Evolutionary conservation across 192 early-diverging fungal species (phyloP).

Genomic region (Podila horticola): DNA sequence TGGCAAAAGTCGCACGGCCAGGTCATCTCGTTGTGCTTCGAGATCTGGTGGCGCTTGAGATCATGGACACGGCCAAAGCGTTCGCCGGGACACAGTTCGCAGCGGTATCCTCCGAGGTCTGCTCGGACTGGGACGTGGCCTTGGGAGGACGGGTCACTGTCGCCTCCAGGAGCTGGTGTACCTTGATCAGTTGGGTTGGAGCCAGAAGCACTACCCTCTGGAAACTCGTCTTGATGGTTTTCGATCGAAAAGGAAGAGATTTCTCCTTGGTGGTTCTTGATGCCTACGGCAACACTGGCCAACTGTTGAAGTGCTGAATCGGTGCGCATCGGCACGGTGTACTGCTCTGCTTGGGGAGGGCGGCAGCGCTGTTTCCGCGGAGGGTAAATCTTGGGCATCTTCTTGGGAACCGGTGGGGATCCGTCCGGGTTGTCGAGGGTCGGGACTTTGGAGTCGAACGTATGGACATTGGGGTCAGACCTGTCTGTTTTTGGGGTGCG

Average conservation of each 20-base stretch:
- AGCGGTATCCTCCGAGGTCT: conserved; percentile 36
- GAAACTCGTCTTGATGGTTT: background rate
- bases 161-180: background rate
- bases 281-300: conserved; percentile 41
- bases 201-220: background rate
- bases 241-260: conserved; percentile 14
- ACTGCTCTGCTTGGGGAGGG: conserved; percentile 9
- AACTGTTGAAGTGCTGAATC: conserved; percentile 46
- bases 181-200: background rate
- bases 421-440: background rate
- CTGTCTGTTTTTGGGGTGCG: no score
- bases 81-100: conserved; percentile 46
- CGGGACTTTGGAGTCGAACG: no score
- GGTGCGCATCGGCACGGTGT: conserved; percentile 24
- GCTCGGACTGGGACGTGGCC: background rate
- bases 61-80: conserved; percentile 50
- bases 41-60: conserved; percentile 47
- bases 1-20: conserved; percentile 53
- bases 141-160: background rate
- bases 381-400: conserved; percentile 41
- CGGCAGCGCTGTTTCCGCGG: conserved; percentile 32
- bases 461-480: no score
- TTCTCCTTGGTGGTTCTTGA: conserved; percentile 28
- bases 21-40: conserved; percentile 52
- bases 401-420: conserved; percentile 3